Percentiles rank a stretch among this genome's conserved stretches.
These are phyloP conservation scores for Cronartium quercuum DNA, from an alignment of 1,284 basidiomycete genomes.

Conservation along the genomic window DNA sequence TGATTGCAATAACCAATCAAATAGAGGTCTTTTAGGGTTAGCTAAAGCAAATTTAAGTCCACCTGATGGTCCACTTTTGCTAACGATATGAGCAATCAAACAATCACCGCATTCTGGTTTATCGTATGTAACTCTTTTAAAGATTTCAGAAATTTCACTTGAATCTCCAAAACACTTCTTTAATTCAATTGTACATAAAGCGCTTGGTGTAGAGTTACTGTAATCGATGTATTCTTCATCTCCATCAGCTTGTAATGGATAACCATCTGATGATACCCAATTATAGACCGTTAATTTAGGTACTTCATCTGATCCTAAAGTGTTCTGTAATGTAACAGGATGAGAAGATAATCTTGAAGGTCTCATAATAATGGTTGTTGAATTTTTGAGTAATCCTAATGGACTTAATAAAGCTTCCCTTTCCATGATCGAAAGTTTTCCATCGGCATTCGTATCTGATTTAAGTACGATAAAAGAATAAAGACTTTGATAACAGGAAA, in stretches of 20 bases:
- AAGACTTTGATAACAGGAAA: background rate
- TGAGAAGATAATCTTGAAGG: background rate
- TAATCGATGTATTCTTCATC: background rate
- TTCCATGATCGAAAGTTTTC: background rate
- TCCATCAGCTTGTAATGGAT: background rate
- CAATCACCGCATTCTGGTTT: constrained; percentile 25
- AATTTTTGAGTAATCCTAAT: background rate
- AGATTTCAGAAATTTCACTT: background rate
- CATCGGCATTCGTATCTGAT: constrained; percentile 19
- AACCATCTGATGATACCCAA: constrained; percentile 25
- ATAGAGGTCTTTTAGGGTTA: background rate
- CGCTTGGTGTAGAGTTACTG: background rate
- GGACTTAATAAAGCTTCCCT: background rate
- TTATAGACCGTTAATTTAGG: constrained; percentile 4
- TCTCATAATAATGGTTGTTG: background rate
- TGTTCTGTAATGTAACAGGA: background rate
- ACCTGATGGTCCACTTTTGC: background rate
- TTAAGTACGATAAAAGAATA: constrained; percentile 29
- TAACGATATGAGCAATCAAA: constrained; percentile 1
- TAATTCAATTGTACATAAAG: constrained; percentile 5
- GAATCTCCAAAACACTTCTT: constrained; percentile 5
- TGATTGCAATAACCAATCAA: background rate
- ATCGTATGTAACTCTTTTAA: background rate
- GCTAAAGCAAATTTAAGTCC: background rate
- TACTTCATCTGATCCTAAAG: background rate